Conservation (phyloP, 73 alveolate genomes). For the Stentor coeruleus region DNA sequence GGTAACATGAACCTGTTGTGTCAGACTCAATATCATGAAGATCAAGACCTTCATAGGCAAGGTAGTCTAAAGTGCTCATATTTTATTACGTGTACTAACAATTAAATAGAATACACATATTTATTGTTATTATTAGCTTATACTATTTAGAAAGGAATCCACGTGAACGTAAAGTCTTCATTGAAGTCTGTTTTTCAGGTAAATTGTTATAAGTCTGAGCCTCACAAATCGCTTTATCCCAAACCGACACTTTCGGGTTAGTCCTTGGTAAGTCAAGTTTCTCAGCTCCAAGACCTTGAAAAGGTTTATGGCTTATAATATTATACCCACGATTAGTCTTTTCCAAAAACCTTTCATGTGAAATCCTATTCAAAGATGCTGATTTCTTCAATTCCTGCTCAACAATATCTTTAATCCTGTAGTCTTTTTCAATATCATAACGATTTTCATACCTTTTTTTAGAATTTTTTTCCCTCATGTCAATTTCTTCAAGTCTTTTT, state of each 20-base stretch:
- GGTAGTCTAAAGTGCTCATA: no score
- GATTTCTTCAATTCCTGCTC: constrained; percentile 38
- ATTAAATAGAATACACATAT: no score
- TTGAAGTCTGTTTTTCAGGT: no score
- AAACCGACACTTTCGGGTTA: constrained; percentile 3
- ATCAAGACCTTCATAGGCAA: not conserved
- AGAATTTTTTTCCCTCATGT: constrained; percentile 70
- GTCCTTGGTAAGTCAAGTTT: not conserved
- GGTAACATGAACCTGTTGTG: not conserved
- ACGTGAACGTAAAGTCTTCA: no score
- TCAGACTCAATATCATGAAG: not conserved
- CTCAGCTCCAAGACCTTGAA: constrained; percentile 23
- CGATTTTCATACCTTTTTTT: constrained; percentile 70
- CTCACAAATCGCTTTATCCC: not conserved
- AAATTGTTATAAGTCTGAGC: not conserved
- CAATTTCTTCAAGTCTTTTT: constrained; percentile 63
- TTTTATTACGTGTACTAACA: no score
- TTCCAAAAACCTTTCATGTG: constrained; percentile 41
- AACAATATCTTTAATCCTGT: constrained; percentile 39
- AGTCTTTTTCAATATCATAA: constrained; percentile 58
- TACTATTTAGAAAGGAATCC: no score
- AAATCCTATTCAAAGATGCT: constrained; percentile 40
- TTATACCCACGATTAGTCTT: constrained; percentile 59
- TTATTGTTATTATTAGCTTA: no score
- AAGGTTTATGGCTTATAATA: constrained; percentile 45